Evolutionary conservation across 768 basidiomycete species (phyloP), one percentile per base, ranked within the genome.

Genomic region (Mycena galopus): DNA sequence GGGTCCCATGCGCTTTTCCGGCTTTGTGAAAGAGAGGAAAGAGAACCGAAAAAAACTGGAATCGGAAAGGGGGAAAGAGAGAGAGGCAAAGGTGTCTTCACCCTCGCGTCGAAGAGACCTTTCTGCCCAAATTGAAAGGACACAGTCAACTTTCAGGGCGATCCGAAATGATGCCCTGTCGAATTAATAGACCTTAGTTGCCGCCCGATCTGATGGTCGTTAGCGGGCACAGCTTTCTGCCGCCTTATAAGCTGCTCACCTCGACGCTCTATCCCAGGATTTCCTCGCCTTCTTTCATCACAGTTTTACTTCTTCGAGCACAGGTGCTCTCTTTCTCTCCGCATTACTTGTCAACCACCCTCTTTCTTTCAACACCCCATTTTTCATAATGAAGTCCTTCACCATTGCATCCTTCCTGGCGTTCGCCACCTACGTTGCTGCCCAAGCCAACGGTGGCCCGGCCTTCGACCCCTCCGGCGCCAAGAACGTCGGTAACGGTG

Each of bases 381-480:
- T n/a, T 39, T n/a, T 60, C 55, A 70, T 70, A n/a, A 70, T 70
- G 61, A 70, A 63, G 69, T 70, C 69, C 53, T 50, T 70, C 69
- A 17, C 61, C 69, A 9, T 64, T 55, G 42, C 25, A 42, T 29
- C 69, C 37, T 0, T 70, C 61, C 69, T 70, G 61, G 69, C 69
- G 17, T 19, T 73, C 72, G 60, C 56, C 56, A 53, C 39, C 61
- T 64, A 35, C 61, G 62, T 50, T 39, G 53, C 69, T 4, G 69
- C 61, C 3, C 69, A 70, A 55, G 53, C 69, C 23, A 69, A 69
- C 68, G 69, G 61, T 11, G 69, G 69, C 53, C 69, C 69, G 29
- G 21, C 35, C 10, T 70, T 70, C 55, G 69, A 70, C 69, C 69
- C 69, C 53, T 27, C 69, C 25, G 69, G 69, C 8, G 14, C 39